Evolutionary conservation across 139 green algal genomes (phyloP), one percentile per base, ranked within the genome.

Genomic region (Tetradesmus obliquus): DNA sequence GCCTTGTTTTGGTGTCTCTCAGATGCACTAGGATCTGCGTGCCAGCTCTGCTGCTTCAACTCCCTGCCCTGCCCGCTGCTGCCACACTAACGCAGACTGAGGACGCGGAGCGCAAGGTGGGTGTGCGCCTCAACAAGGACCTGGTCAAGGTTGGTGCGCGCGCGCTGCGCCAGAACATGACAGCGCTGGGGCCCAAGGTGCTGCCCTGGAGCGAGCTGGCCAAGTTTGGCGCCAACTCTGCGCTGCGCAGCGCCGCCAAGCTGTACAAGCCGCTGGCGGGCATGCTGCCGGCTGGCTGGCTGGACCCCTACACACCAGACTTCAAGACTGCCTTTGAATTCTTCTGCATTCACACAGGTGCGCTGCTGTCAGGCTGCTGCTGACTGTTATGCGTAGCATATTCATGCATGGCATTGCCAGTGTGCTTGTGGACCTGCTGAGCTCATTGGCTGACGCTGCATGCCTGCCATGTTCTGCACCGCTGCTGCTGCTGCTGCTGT

Each of bases 311-410:
- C 95, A 99, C 99, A 86, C 98, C 98, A 1, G 96, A 99, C 96
- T 99, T 99, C 95, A 98, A 97, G 92, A 95, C 97, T 10, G 98
- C 98, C 3, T 99, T 99, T 92, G 97, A 97, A 55, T 97, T 99
- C 93, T 97, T 99, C 88, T 99, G 98, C 95, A 99, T 99, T 86
- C 98, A 99, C 96, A 99, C 98, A 4, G 94, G 96, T 76, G 97
- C 15, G 66, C 66, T n/a, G 66, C 66, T 5, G 12, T 17, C 66
- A 17, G 2, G 17, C 5, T 76, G 66, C 5, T 24, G 66, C 66
- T 76, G 66, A 66, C 32, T 45, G 32, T 45, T 45, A 45, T 45
- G 32, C 32, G 32, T 45, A 45, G 32, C 32, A 45, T 45, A 45
- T 45, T 45, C 32, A 45, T 45, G 32, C 32, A 45, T 45, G 32